Evolutionary conservation across 2,329 filamentous ascomycete genomes (phyloP), one percentile per base, ranked within the genome.

Genomic region (Amauroascus niger): DNA sequence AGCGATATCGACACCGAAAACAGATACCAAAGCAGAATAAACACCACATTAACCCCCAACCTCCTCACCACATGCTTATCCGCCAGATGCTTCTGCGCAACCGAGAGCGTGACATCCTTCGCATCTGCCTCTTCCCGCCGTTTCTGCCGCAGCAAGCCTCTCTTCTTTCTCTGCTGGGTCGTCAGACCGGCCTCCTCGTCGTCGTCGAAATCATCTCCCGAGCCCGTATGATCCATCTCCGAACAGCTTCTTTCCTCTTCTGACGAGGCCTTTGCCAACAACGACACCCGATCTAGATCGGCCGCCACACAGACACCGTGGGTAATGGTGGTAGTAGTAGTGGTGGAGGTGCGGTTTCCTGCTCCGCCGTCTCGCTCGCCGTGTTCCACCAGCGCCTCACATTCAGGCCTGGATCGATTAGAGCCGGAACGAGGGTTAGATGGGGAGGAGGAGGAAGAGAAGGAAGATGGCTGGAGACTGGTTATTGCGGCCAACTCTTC

Each of bases 1-100:
- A 96, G 79, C 57, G 89, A 95, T 67, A 95, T 95, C 48, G 87
- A 88, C 60, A 97, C 79, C 16, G 90, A 96, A 71, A 97, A 97
- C 37, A 89, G 73, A 67, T 87, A 93, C 91, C 93, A 98, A 59
- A 94, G 71, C 22, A 80, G 78, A 59, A 97, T 95, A 60, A 98
- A 74, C n/a, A 79, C 64, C n/a, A 77, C 79, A 68, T 97, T 96
- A 64, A 90, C 74, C 54, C 84, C 67, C 53, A 90, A 73, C 54
- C 77, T 82, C 66, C 75, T 83, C 47, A 88, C 58, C 37, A 97
- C 80, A 62, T 78, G 83, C 66, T 82, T 79, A 71, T 93, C 86
- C 6, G 87, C 88, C 64, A 88, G 74, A 63, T 82, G 84, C 70
- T 82, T 82, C 71, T 61, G 61, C 51, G 91, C 87, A 40, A 78